Evolutionary conservation across 768 basidiomycete species (phyloP).

Genomic region (Boletus eberwhitei): DNA sequence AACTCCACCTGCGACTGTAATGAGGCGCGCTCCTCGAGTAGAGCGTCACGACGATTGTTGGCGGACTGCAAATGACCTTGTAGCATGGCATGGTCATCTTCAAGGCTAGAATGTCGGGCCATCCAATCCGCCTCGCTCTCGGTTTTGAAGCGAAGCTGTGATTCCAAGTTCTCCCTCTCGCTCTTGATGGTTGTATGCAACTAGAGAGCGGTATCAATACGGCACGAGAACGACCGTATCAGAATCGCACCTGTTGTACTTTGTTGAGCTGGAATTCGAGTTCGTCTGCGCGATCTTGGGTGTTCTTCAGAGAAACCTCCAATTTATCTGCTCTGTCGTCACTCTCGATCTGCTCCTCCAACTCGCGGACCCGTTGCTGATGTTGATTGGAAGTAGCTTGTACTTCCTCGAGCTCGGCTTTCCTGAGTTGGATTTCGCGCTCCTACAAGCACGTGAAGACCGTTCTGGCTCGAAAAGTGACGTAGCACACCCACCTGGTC

Average conservation of each 20-base stretch:
- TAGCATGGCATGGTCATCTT: constrained; percentile 36
- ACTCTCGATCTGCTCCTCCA: constrained; percentile 79
- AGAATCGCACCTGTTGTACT: constrained; percentile 60
- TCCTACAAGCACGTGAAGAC: constrained; percentile 43
- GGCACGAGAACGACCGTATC: background rate
- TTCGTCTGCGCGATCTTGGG: constrained; percentile 79
- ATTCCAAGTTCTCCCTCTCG: constrained; percentile 57
- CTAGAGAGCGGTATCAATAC: constrained; percentile 34
- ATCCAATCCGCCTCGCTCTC: constrained; percentile 49
- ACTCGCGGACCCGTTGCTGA: constrained; percentile 59
- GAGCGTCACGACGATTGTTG: constrained; percentile 43
- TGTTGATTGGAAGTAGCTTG: constrained; percentile 52
- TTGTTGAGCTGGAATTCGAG: constrained; percentile 80
- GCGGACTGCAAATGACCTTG: constrained; percentile 43
- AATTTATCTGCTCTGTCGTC: constrained; percentile 78
- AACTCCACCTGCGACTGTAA: constrained; percentile 48
- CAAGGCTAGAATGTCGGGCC: constrained; percentile 45
- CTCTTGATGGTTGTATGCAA: constrained; percentile 52
- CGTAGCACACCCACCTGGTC: constrained; percentile 30
- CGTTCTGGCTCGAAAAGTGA: background rate
- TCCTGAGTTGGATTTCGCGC: constrained; percentile 68
- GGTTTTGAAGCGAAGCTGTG: constrained; percentile 39
- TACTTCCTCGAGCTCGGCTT: constrained; percentile 49
- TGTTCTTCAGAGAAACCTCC: constrained; percentile 70
- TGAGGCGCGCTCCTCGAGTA: constrained; percentile 48